Evolutionary conservation across 139 green algal species (phyloP).

Genomic region (Monoraphidium neglectum): DNA sequence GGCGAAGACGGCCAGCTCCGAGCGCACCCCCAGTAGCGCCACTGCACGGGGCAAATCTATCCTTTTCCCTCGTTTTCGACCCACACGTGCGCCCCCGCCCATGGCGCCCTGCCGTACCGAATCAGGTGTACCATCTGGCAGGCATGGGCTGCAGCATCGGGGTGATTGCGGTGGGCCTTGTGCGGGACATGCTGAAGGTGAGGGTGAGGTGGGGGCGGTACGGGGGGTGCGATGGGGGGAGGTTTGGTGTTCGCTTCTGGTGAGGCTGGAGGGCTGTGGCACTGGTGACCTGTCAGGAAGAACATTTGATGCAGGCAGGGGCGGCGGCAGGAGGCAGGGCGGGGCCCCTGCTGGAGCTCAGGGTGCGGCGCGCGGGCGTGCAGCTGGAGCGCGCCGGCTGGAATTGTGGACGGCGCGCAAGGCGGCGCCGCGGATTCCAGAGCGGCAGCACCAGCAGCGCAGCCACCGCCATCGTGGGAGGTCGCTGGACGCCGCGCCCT

Average conservation of each 20-base stretch:
- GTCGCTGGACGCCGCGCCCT: not conserved
- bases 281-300: not conserved
- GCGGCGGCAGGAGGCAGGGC: not conserved
- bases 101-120: too few species aligned
- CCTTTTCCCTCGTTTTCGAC: too few species aligned
- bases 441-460: not conserved
- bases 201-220: not conserved
- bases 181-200: slow-evolving; percentile 64
- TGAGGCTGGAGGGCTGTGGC: not conserved
- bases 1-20: too few species aligned
- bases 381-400: not conserved
- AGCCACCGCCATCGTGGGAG: not conserved
- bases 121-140: slow-evolving; percentile 71
- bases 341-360: slow-evolving; percentile 22
- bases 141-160: slow-evolving; percentile 76
- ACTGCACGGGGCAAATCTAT: too few species aligned
- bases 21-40: too few species aligned
- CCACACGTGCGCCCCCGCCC: too few species aligned
- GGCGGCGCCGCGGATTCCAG: too few species aligned
- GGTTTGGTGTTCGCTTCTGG: not conserved
- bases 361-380: not conserved
- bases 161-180: slow-evolving; percentile 64
- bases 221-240: not conserved
- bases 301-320: not conserved
- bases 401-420: too few species aligned